phyloP scores from a whole-genome alignment of 371 early-diverging fungal species.

The Lichtheimia ramosa region DNA sequence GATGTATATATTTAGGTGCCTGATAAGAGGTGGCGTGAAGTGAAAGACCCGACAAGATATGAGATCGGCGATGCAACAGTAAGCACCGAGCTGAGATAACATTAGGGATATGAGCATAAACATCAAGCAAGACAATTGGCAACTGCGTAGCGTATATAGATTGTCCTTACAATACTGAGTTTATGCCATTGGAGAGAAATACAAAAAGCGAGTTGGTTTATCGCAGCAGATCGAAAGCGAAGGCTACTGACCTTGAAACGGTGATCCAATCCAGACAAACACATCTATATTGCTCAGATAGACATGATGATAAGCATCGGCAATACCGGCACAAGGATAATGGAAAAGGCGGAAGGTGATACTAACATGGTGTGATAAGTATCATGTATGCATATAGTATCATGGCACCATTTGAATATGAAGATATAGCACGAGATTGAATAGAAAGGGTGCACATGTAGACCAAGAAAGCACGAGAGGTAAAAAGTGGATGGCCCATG shows the following conservation, averaged over 20 bases:
- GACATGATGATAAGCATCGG: constrained; percentile 1
- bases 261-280: constrained; percentile 8
- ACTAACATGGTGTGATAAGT: background rate
- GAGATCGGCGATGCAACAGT: too few species aligned
- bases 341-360: background rate
- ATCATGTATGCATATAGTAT: too few species aligned
- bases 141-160: background rate
- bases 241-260: constrained; percentile 12
- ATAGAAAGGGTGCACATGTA: background rate
- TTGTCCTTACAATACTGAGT: background rate
- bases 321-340: background rate
- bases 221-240: constrained; percentile 2
- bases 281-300: background rate
- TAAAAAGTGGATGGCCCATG: constrained; percentile 1
- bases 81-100: too few species aligned
- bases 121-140: background rate
- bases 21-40: too few species aligned
- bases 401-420: background rate
- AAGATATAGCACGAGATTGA: too few species aligned
- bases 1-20: too few species aligned
- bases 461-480: background rate
- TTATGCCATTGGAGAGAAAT: background rate
- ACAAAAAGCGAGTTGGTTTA: background rate
- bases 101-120: too few species aligned
- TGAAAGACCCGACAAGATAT: too few species aligned